Evolutionary conservation across 1,284 basidiomycete species (phyloP), one percentile per base, ranked within the genome.

Genomic region (Leccinum griseonigrum): DNA sequence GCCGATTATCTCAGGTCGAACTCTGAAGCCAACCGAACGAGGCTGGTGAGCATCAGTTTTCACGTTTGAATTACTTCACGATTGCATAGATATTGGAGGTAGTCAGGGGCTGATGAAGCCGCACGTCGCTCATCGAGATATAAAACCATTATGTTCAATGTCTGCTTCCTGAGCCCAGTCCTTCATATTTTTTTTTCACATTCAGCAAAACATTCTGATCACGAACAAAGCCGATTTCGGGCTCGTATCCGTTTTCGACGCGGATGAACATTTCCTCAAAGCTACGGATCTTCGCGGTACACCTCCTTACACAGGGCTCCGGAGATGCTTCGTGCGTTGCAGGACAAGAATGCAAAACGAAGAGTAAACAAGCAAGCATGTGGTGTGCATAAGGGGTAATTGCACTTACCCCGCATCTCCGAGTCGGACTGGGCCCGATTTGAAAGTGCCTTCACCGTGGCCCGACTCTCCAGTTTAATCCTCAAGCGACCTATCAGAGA

Each of bases 151-250:
- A 51, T 34, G 63, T 57, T 38, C 40, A 8, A 29, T 22, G 2
- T 53, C 29, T 31, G n/a, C 14, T 51, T 13, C 10, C 16, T 10
- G 3, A 22, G 40, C 29, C 3, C 22, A 9, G 8, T 18, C 43
- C 31, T 40, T 32, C 11, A 11, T 55, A n/a, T 6, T 36, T 16
- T 5, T 13, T 16, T 14, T 5, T 38, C 22, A 14, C 14, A 28
- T 22, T 1, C 48, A 75, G 71, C 63, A 64, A 6, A 74, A 75
- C 28, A 71, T 75, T 52, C 63, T 75, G 31, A 57, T 73, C 40
- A 43, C 40, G 11, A 43, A 68, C 63, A 13, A 59, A 3, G 66
- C 73, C 22, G 71, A 75, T 43, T 73, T 73, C 9, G 73, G 74
- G 43, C 57, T 73, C 31, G 61, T 29, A 11, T 69, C 69, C 0